Evolutionary conservation across 2,329 filamentous ascomycete species (phyloP).

Genomic region (Chrysoporthe austroafricana): DNA sequence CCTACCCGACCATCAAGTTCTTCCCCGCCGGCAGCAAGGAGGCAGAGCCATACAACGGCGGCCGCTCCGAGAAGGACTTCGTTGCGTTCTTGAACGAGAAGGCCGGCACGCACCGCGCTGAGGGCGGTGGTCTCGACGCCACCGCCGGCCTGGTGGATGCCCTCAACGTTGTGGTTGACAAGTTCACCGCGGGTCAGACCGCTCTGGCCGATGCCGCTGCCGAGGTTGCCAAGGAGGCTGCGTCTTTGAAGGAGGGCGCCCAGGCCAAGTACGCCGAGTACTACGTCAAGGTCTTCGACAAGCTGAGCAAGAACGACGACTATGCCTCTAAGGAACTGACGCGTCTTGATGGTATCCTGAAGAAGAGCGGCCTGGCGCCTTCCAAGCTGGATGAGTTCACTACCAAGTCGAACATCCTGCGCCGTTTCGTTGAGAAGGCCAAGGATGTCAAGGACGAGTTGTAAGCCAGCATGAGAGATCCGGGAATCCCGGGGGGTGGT

Average conservation of each 20-base stretch:
- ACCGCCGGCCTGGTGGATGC: constrained; percentile 80
- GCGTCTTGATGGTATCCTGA: constrained; percentile 76
- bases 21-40: constrained; percentile 85
- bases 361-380: constrained; percentile 83
- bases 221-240: constrained; percentile 74
- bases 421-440: constrained; percentile 70
- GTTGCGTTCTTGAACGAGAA: constrained; percentile 85
- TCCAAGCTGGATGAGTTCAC: constrained; percentile 89
- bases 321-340: constrained; percentile 86
- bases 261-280: constrained; percentile 85
- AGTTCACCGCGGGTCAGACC: constrained; percentile 66
- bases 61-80: constrained; percentile 76
- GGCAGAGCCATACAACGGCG: constrained; percentile 72
- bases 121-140: constrained; percentile 78
- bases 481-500: too few relatives aligned
- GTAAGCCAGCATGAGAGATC: constrained; percentile 45
- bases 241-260: constrained; percentile 62
- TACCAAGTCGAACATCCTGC: constrained; percentile 85
- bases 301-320: constrained; percentile 75
- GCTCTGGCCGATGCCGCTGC: constrained; percentile 66
- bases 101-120: constrained; percentile 81
- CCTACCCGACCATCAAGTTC: constrained; percentile 98
- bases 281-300: constrained; percentile 89
- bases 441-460: constrained; percentile 70
- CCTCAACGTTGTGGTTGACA: constrained; percentile 76